These are phyloP conservation scores for Ilyonectria robusta DNA, from an alignment of 2,329 filamentous ascomycete genomes.

Conservation along the genomic window DNA sequence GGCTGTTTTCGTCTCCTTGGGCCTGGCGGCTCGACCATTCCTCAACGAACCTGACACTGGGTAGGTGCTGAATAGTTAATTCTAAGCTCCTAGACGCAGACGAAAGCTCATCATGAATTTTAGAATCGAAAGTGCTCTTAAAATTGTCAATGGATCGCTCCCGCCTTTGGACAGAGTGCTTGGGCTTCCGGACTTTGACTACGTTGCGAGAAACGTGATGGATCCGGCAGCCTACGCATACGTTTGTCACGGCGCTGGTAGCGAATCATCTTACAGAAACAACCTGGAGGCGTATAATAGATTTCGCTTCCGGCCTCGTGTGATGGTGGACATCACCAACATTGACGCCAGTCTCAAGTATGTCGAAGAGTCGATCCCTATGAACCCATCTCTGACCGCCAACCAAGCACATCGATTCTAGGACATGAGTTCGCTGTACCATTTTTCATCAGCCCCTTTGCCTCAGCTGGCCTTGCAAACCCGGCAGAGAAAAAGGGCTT, in stretches of 20 bases:
- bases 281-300: slow-evolving; percentile 67
- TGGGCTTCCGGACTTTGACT: slow-evolving; percentile 67
- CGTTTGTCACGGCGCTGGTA: slow-evolving; percentile 60
- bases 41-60: slow-evolving; percentile 61
- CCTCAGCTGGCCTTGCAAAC: slow-evolving; percentile 59
- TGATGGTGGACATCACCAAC: slow-evolving; percentile 60
- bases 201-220: slow-evolving; percentile 62
- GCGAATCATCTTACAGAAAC: slow-evolving; percentile 68
- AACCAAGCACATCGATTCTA: slow-evolving; percentile 57
- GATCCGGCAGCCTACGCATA: slow-evolving; percentile 61
- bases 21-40: slow-evolving; percentile 56
- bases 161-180: slow-evolving; percentile 59
- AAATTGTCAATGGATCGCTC: slow-evolving; percentile 51
- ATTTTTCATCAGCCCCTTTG: slow-evolving; percentile 65
- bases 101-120: too few species aligned
- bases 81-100: too few species aligned
- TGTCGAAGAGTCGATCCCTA: not conserved
- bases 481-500: slow-evolving; percentile 61
- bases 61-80: slow-evolving; percentile 45
- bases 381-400: not conserved
- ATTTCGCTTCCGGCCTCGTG: slow-evolving; percentile 60
- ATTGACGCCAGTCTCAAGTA: slow-evolving; percentile 52
- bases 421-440: slow-evolving; percentile 65
- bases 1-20: slow-evolving; percentile 46
- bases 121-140: too few species aligned